Evolutionary conservation across 352 stramenopile genomes (phyloP), one percentile per base, ranked within the genome.

Genomic region (Phytopythium chamaehyphon): DNA sequence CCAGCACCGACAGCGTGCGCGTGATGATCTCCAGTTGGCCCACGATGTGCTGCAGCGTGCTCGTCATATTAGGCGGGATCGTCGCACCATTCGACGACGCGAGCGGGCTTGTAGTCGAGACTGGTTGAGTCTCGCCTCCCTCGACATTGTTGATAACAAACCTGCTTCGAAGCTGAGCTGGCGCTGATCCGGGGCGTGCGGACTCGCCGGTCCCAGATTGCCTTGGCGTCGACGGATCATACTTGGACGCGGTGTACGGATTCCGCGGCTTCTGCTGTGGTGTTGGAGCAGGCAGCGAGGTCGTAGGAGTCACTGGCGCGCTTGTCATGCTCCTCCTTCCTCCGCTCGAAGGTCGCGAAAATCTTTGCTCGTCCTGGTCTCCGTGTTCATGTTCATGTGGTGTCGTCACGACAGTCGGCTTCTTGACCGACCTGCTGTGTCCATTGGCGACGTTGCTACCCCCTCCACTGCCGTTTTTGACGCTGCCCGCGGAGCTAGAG

Each of bases 1-100:
- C 88, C 0, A 96, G 55, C 18, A 94, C 71, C 6, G 68, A 80
- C 6, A 96, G 64, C 28, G 88, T 96, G 18, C 68, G 68, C 0
- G 88, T 96, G 55, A 96, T 81, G 57, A 95, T 91, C 58, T 96
- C 86, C 23, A 96, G 58, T 55, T 96, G 88, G 0, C 83, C 86
- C 9, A 96, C 71, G 57, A 96, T 95, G 57, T 96, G 88, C 47
- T 96, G 81, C 35, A 96, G 68, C 19, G 87, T 93, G 40, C 65
- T 77, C 38, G 71, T 69, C 26, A 63, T 57, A 45, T 64, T 42
- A 33, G 56, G 46, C 8, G 63, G 56, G 35, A 59, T 59, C 36
- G 49, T 33, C 10, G 47, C 31, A 24, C 50, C 47, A 21, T n/a
- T n/a, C 10, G 24, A 39, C 7, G 50, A 14, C 11, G 36, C 14